Conservation (phyloP, 148 eudicot genomes). For the Camellia lanceoleosa region DNA sequence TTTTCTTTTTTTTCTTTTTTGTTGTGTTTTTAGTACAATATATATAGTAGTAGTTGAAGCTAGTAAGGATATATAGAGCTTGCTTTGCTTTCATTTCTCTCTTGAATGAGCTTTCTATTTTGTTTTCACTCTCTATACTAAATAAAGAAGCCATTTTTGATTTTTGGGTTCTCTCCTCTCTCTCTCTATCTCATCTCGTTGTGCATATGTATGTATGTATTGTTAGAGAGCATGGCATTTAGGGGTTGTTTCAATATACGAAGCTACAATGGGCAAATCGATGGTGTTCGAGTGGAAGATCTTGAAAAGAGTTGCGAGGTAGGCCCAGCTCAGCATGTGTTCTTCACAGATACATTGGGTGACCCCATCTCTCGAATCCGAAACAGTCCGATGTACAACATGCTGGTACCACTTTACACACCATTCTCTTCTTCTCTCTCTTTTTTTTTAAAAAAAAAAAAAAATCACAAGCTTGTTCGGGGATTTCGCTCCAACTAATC, state of each 20-base stretch:
- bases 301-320: slow-evolving; percentile 33
- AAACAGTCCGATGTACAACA: slow-evolving; percentile 30
- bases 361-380: slow-evolving; percentile 41
- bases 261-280: slow-evolving; percentile 18
- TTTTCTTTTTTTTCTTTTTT: too few relatives aligned
- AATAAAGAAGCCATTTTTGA: not conserved
- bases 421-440: not conserved
- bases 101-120: not conserved
- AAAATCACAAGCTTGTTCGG: too few relatives aligned
- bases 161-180: too few relatives aligned
- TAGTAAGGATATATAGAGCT: not conserved
- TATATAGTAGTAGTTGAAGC: not conserved
- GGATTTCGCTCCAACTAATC: too few relatives aligned
- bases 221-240: slow-evolving; percentile 15
- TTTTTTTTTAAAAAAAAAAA: not conserved
- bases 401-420: slow-evolving; percentile 22
- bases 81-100: not conserved
- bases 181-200: too few relatives aligned
- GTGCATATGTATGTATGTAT: too few relatives aligned
- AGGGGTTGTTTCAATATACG: slow-evolving; percentile 19
- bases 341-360: slow-evolving; percentile 37
- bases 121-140: not conserved
- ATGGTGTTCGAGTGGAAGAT: slow-evolving; percentile 25
- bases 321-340: slow-evolving; percentile 29
- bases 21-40: not conserved